Percentiles rank a stretch among this genome's conserved stretches.
phyloP scores from a whole-genome alignment of 2,329 filamentous ascomycete genomes.

The Ustulina deusta region DNA sequence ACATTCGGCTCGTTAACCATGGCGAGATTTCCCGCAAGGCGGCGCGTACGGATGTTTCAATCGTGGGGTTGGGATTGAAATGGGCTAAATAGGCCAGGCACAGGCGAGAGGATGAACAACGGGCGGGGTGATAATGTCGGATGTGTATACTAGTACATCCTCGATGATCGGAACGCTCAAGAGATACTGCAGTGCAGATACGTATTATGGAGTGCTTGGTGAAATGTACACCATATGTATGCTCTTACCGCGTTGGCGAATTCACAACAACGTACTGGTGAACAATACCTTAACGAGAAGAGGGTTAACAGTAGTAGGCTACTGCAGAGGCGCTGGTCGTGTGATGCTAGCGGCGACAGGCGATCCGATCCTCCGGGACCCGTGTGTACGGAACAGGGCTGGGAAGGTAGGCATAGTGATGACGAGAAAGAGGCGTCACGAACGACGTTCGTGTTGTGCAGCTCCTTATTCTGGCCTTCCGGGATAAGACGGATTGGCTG shows the following conservation, averaged over 20 bases:
- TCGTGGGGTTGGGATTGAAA: slow-evolving; percentile 5
- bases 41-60: slow-evolving; percentile 33
- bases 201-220: no score
- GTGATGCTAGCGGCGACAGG: slow-evolving; percentile 33
- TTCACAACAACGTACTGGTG: slow-evolving; percentile 8
- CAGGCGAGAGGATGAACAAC: not conserved
- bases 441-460: slow-evolving; percentile 22
- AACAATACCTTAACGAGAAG: slow-evolving; percentile 16
- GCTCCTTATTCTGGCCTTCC: slow-evolving; percentile 26
- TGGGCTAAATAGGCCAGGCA: not conserved
- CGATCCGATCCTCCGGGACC: slow-evolving; percentile 32
- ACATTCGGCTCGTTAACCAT: slow-evolving; percentile 32
- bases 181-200: no score
- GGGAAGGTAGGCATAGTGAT: slow-evolving; percentile 10
- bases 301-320: no score
- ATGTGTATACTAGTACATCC: not conserved
- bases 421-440: slow-evolving; percentile 27
- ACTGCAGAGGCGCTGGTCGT: slow-evolving; percentile 20
- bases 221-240: not conserved
- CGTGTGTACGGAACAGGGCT: slow-evolving; percentile 34
- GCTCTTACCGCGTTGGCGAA: not conserved
- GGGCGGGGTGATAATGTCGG: not conserved
- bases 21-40: slow-evolving; percentile 27
- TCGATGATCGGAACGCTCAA: not conserved
- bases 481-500: slow-evolving; percentile 22